Evolutionary conservation across 176 grass and related monocot species (phyloP), one percentile per base, ranked within the genome.

Genomic region (Raddia distichophylla): DNA sequence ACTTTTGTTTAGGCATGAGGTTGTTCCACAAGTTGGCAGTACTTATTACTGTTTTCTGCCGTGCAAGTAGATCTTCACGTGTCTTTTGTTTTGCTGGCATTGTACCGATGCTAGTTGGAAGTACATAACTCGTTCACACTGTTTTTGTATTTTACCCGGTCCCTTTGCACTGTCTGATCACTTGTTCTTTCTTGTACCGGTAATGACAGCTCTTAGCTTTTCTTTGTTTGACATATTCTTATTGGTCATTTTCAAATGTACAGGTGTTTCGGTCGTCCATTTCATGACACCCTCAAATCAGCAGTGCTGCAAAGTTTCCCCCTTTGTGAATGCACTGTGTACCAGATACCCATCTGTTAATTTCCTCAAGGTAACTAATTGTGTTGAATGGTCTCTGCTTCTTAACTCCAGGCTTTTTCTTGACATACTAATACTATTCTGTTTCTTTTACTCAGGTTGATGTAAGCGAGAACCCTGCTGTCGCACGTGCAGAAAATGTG

Each of bases 181-280:
- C 22, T 68, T 77, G 73, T 42, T 49, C 46, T 64, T 15, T 78
- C 54, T 33, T 74, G 8, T 63, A 46, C 47, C 54, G 40, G 64
- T 12, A 37, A 54, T 63, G 56, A 18, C 60, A 7, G 56, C 64
- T 22, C 8, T 71, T 81, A 33, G 20, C 19, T 76, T 49, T 69
- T 76, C 46, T 80, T 65, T 64, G 32, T 69, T 74, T 75, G 45
- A 83, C 2, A 6, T 53, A 43, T 33, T 81, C 48, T 53, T 71
- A 85, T 67, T 83, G 35, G 17, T 50, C 18, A 49, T 4, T 64
- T 77, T 60, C 8, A 73, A 79, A 56, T 83, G 34, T 68, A 45
- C 83, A 99, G 96, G 96, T 53, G 86, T 95, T 84, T 93, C 87
- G 51, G 96, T 99, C 8, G 77, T 99, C 73, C 77, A 93, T 90